phyloP scores from a whole-genome alignment of 2,329 filamentous ascomycete species.

The Paecilomyces formosus region DNA sequence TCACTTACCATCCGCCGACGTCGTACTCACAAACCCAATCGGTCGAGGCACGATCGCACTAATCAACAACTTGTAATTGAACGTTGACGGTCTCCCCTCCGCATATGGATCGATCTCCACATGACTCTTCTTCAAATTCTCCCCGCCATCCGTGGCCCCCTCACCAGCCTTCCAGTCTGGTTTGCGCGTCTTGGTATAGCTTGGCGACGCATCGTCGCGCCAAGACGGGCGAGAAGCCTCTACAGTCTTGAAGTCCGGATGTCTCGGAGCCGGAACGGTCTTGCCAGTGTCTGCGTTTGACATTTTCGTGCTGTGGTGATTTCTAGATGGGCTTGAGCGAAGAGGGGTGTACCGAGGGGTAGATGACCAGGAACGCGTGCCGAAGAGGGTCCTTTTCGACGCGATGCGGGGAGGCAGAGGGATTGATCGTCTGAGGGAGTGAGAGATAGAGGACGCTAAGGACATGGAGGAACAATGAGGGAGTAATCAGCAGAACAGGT shows the following conservation, averaged over 20 bases:
- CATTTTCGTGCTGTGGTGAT: neutral
- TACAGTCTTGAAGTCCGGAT: constrained; percentile 16
- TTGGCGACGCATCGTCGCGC: constrained; percentile 11
- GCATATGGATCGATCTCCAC: constrained; percentile 70
- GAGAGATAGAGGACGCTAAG: neutral
- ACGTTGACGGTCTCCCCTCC: constrained; percentile 52
- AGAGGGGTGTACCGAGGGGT: neutral
- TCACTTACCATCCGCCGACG: constrained; percentile 46
- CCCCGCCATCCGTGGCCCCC: constrained; percentile 29
- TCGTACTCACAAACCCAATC: constrained; percentile 54
- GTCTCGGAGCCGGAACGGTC: neutral
- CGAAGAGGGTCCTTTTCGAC: neutral
- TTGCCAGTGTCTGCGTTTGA: neutral
- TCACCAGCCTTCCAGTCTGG: constrained; percentile 24
- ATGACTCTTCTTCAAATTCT: constrained; percentile 47
- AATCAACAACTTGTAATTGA: constrained; percentile 86
- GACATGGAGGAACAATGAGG: neutral
- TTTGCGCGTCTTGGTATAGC: constrained; percentile 23
- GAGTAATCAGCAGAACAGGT: neutral
- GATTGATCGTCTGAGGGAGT: neutral
- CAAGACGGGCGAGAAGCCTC: constrained; percentile 26
- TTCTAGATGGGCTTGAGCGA: neutral
- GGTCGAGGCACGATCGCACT: constrained; percentile 69
- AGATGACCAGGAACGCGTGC: neutral
- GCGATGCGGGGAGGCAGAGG: neutral